Evolutionary conservation across 768 basidiomycete genomes (phyloP).

Genomic region (Sarcodon sp.): DNA sequence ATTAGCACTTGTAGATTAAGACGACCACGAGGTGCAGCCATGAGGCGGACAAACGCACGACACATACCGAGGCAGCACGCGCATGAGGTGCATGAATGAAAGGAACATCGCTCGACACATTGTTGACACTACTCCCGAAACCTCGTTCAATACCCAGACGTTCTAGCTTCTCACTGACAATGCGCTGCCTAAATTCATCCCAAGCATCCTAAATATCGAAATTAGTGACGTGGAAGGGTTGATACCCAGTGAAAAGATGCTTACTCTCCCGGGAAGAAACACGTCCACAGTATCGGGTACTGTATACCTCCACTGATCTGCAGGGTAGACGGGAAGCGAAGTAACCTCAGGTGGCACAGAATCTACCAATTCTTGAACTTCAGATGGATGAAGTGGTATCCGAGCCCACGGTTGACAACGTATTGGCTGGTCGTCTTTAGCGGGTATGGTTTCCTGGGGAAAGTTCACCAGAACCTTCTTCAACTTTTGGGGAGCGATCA

Average conservation of each 20-base stretch:
- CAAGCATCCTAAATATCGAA: conserved; percentile 42
- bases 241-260: conserved; percentile 6
- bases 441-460: conserved; percentile 48
- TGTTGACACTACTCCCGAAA: conserved; percentile 21
- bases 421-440: conserved; percentile 18
- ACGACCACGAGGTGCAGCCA: neutral
- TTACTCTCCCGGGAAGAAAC: conserved; percentile 72
- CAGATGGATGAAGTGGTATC: conserved; percentile 30
- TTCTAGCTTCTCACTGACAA: conserved; percentile 74
- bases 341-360: conserved; percentile 19
- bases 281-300: conserved; percentile 67
- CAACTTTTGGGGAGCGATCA: conserved; percentile 22
- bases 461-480: conserved; percentile 65
- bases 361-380: conserved; percentile 16
- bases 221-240: conserved; percentile 1
- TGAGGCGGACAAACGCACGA: conserved; percentile 9
- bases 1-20: neutral
- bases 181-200: conserved; percentile 56
- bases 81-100: conserved; percentile 67
- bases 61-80: conserved; percentile 71
- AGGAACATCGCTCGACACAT: conserved; percentile 26
- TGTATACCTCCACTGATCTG: conserved; percentile 43
- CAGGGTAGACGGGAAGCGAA: conserved; percentile 46
- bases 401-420: conserved; percentile 47
- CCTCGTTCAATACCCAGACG: conserved; percentile 69